phyloP scores from a whole-genome alignment of 148 eudicot genomes.

The Polygonum aviculare region DNA sequence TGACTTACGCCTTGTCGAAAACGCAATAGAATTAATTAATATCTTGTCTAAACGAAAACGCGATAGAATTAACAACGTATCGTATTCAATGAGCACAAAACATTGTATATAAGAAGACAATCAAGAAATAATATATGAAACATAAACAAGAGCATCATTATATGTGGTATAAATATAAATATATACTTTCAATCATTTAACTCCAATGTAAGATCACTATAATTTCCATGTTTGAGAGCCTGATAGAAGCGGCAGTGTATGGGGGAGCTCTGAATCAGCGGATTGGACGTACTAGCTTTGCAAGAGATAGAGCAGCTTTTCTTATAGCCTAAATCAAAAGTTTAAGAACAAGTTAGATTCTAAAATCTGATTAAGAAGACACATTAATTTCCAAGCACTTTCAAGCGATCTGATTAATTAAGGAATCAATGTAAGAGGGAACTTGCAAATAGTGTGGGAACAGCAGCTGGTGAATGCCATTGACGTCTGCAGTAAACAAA shows the following conservation, averaged over 20 bases:
- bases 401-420: too few species aligned
- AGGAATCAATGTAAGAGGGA: not conserved
- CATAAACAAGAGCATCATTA: not conserved
- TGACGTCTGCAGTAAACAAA: conserved; percentile 50
- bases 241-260: conserved; percentile 88
- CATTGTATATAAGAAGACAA: not conserved
- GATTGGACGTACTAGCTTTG: conserved; percentile 79
- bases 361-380: not conserved
- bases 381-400: not conserved
- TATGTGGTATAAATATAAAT: not conserved
- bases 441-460: conserved; percentile 66
- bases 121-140: not conserved
- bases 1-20: conserved; percentile 72
- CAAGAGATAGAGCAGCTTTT: conserved; percentile 64
- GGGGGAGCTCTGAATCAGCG: conserved; percentile 80
- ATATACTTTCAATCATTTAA: conserved; percentile 70
- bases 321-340: conserved; percentile 53
- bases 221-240: conserved; percentile 88
- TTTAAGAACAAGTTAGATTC: not conserved
- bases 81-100: not conserved
- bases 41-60: conserved; percentile 56
- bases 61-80: not conserved
- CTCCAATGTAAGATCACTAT: conserved; percentile 87
- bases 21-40: too few species aligned
- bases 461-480: conserved; percentile 63